Evolutionary conservation across 2,329 filamentous ascomycete genomes (phyloP).

Genomic region (Fusarium sp.): DNA sequence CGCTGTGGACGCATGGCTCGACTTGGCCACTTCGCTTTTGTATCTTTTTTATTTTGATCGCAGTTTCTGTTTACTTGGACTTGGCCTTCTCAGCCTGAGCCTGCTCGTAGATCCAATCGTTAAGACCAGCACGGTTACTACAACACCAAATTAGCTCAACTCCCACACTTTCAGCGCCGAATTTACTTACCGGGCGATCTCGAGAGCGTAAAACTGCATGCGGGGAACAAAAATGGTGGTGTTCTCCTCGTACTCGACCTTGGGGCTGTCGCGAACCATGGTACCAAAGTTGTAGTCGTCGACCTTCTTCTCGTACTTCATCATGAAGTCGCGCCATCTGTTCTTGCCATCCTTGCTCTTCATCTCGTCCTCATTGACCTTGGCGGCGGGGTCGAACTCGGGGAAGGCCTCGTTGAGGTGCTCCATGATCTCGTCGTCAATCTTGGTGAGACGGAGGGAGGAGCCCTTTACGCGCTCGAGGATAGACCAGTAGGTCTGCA

Average conservation of each 20-base stretch:
- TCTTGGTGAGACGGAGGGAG: constrained; percentile 87
- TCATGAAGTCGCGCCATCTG: constrained; percentile 94
- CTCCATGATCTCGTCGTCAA: constrained; percentile 93
- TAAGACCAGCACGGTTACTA: constrained; percentile 87
- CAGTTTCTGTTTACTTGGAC: constrained; percentile 38
- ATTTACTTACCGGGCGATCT: constrained; percentile 57
- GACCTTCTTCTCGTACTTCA: constrained; percentile 92
- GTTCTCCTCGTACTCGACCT: constrained; percentile 85
- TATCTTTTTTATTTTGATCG: background rate
- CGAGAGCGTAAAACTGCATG: constrained; percentile 67
- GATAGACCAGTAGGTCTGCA: constrained; percentile 96
- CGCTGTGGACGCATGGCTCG: constrained; percentile 15
- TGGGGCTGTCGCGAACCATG: constrained; percentile 82
- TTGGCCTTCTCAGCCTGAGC: constrained; percentile 68
- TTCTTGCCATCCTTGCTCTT: constrained; percentile 98
- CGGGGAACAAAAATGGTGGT: constrained; percentile 85
- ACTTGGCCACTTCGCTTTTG: constrained; percentile 7
- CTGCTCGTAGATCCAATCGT: constrained; percentile 97
- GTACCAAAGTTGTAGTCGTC: constrained; percentile 99
- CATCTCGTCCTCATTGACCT: constrained; percentile 92
- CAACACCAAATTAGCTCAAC: constrained; percentile 44
- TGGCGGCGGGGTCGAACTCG: constrained; percentile 85
- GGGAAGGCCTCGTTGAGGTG: constrained; percentile 91
- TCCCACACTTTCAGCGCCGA: accelerated
- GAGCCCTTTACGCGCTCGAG: constrained; percentile 91